A percentile compares a stretch with the other conserved stretches of the same genome.
These are phyloP conservation scores for Verticillium longisporum DNA, from an alignment of 2,329 filamentous ascomycete genomes.

Conservation along the genomic window DNA sequence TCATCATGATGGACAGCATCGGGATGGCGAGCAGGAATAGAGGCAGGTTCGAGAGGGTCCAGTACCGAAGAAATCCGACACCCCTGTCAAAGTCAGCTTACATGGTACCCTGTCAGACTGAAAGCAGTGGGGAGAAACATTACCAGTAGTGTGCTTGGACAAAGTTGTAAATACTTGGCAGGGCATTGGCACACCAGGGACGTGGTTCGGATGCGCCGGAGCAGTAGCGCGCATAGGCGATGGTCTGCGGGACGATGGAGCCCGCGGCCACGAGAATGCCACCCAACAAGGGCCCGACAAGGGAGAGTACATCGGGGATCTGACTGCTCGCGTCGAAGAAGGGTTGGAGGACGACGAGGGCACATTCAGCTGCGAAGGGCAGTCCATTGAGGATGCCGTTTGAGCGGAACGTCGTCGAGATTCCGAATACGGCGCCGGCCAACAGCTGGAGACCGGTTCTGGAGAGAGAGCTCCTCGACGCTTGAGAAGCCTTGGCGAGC, in stretches of 20 bases:
- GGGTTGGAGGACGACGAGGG: slow-evolving; percentile 18
- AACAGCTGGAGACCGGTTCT: slow-evolving; percentile 48
- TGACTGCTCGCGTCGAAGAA: slow-evolving; percentile 9
- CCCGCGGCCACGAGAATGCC: slow-evolving; percentile 64
- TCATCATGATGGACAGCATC: slow-evolving; percentile 61
- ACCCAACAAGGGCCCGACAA: slow-evolving; percentile 55
- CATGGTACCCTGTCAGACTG: not conserved
- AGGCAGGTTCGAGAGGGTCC: slow-evolving; percentile 79
- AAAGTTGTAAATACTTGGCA: slow-evolving; percentile 87
- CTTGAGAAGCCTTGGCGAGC: slow-evolving; percentile 50
- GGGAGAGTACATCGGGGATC: slow-evolving; percentile 26
- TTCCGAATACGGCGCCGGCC: slow-evolving; percentile 63
- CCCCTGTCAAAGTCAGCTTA: slow-evolving; percentile 50
- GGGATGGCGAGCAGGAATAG: slow-evolving; percentile 80
- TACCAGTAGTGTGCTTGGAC: slow-evolving; percentile 91
- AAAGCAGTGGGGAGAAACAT: slow-evolving; percentile 18
- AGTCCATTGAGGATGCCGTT: slow-evolving; percentile 83
- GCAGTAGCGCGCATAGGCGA: slow-evolving; percentile 72
- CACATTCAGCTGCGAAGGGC: slow-evolving; percentile 60
- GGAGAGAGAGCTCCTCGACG: slow-evolving; percentile 17
- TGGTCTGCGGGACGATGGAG: slow-evolving; percentile 62
- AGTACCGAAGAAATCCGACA: slow-evolving; percentile 82
- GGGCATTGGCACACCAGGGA: slow-evolving; percentile 66
- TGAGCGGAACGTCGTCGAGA: slow-evolving; percentile 68
- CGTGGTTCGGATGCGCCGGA: slow-evolving; percentile 28